These are phyloP conservation scores for Elaphomyces granulatus DNA, from an alignment of 495 filamentous ascomycete genomes.

Conservation along the genomic window DNA sequence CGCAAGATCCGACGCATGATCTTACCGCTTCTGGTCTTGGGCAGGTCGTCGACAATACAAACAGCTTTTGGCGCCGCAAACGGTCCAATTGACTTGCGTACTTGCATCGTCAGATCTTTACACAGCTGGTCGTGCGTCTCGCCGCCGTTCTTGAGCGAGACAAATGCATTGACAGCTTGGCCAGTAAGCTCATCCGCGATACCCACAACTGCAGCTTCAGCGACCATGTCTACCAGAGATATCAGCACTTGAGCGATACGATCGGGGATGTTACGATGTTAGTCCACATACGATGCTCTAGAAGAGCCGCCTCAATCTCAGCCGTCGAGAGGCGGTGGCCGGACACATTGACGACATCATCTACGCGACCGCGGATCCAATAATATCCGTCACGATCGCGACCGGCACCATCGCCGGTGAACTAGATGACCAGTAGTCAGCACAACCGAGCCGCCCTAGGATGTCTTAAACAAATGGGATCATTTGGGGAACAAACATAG, in stretches of 20 bases:
- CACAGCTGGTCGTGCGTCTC: conserved; percentile 66
- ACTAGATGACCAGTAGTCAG: conserved; percentile 33
- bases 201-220: conserved; percentile 92
- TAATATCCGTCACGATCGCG: conserved; percentile 98
- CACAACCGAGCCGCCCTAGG: not conserved
- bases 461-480: not conserved
- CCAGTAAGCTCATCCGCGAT: conserved; percentile 86
- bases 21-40: conserved; percentile 94
- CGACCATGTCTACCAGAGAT: conserved; percentile 43
- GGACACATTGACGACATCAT: conserved; percentile 96
- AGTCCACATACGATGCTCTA: conserved; percentile 60
- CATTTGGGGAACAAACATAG: conserved; percentile 51
- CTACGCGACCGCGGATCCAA: conserved; percentile 98
- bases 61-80: conserved; percentile 94
- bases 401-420: conserved; percentile 94
- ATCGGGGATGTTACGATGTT: not conserved
- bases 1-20: conserved; percentile 96
- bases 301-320: conserved; percentile 91
- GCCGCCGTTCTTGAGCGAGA: conserved; percentile 77
- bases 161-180: conserved; percentile 95
- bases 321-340: conserved; percentile 94
- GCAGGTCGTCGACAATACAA: conserved; percentile 78
- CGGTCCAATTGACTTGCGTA: conserved; percentile 91
- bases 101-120: conserved; percentile 88
- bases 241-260: not conserved